These are phyloP conservation scores for Termitomyces sp. DNA, from an alignment of 768 basidiomycete genomes.

Conservation along the genomic window DNA sequence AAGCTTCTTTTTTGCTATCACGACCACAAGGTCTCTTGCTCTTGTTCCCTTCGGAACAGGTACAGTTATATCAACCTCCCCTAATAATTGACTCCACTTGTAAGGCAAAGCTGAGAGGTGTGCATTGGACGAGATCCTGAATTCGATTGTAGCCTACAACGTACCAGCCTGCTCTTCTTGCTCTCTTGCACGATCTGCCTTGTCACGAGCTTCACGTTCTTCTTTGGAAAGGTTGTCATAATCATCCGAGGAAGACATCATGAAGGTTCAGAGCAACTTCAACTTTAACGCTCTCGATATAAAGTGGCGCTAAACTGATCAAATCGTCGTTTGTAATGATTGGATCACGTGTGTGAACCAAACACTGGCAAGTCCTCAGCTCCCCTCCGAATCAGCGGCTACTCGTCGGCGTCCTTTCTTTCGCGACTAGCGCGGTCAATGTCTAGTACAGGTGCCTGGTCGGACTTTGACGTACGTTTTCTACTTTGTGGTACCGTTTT, in stretches of 20 bases:
- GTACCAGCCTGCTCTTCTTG: slow-evolving; percentile 81
- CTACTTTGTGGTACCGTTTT: background rate
- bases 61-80: slow-evolving; percentile 79
- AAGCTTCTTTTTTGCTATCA: slow-evolving; percentile 80
- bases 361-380: slow-evolving; percentile 8
- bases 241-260: slow-evolving; percentile 39
- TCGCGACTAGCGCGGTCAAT: slow-evolving; percentile 35
- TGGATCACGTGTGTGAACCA: slow-evolving; percentile 8
- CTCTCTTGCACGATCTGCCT: slow-evolving; percentile 67
- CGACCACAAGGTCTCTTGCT: slow-evolving; percentile 69
- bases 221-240: slow-evolving; percentile 78
- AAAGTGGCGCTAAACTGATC: slow-evolving; percentile 4
- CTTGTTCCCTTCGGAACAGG: slow-evolving; percentile 88
- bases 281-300: background rate
- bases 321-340: slow-evolving; percentile 10
- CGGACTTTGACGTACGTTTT: slow-evolving; percentile 68
- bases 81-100: slow-evolving; percentile 86
- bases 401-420: background rate
- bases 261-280: slow-evolving; percentile 13
- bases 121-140: slow-evolving; percentile 20
- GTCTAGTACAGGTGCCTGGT: slow-evolving; percentile 63
- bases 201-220: slow-evolving; percentile 74
- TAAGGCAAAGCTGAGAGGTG: slow-evolving; percentile 75
- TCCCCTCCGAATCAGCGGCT: background rate
- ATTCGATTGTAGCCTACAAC: slow-evolving; percentile 24